Evolutionary conservation across 352 stramenopile species (phyloP), one percentile per base, ranked within the genome.

Genomic region (Phytophthora cactorum): DNA sequence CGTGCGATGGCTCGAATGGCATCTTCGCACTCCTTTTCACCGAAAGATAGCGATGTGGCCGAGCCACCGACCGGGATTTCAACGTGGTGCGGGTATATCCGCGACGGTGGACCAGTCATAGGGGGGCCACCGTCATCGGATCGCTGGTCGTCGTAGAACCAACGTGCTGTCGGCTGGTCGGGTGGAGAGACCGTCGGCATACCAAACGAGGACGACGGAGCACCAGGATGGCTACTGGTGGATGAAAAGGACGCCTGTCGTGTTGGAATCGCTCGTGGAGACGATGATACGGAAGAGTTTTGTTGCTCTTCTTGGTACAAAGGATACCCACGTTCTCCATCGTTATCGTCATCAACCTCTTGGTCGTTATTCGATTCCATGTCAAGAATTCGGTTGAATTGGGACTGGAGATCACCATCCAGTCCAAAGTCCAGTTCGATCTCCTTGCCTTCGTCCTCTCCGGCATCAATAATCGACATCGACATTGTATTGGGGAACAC

Each of bases 71-170:
- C 89, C 1, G 89, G 89, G 32, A 96, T 93, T 64, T 96, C 88
- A 7, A 96, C 83, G 38, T 96, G 89, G 59, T 96, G 89, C 14
- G 84, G 85, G 62, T 91, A 93, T 49, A 96, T 96, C 9, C 85
- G 78, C 36, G 84, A 93, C 14, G 89, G 87, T 6, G 77, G 74
- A 0, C 82, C 86, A 47, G 76, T 78, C 43, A 75, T 73, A 2
- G 59, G 60, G 36, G 66, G 55, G 6, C 73, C 70, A 14, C 59
- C 60, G 59, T 74, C 72, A 61, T 86, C 71, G 2, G 59, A 65
- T 11, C 57, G 32, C 3, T 68, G 54, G 11, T 91, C 84, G 59
- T 95, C 87, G 52, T 93, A 92, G 43, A 91, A 95, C 87, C 87
- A 95, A 1, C 87, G 81, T 12, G 87, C 87, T 1, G 79, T 92